phyloP scores from a whole-genome alignment of 2,329 filamentous ascomycete genomes.

The Trichophyton mentagrophytes region DNA sequence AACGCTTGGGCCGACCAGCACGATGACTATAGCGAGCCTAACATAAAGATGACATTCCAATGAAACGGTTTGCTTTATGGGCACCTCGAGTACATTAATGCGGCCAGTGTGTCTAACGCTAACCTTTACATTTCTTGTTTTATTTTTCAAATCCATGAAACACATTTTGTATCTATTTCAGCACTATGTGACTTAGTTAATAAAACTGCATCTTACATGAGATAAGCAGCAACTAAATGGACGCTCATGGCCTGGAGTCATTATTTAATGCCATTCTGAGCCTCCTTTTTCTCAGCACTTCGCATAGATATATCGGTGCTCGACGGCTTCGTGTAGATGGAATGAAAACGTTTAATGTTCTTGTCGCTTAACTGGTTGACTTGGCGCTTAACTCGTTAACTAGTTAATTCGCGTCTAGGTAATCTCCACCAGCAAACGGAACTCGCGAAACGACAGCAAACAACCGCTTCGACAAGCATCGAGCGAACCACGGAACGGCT shows the following conservation, averaged over 20 bases:
- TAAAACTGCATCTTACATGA: neutral
- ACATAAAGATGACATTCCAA: slow-evolving; percentile 66
- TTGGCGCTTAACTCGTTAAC: neutral
- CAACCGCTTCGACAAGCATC: neutral
- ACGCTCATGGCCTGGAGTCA: too few species aligned
- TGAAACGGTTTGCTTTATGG: neutral
- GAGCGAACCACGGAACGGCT: neutral
- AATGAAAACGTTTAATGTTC: neutral
- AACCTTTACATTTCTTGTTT: neutral
- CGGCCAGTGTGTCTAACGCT: neutral
- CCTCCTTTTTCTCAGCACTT: too few species aligned
- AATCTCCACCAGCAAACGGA: neutral
- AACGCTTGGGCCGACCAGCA: slow-evolving; percentile 61
- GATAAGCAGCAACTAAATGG: too few species aligned
- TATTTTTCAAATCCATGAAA: neutral
- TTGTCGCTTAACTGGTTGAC: neutral
- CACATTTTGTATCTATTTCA: neutral
- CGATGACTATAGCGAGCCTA: slow-evolving; percentile 58
- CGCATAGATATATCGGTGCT: neutral
- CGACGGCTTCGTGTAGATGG: neutral
- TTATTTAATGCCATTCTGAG: too few species aligned
- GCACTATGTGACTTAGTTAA: neutral
- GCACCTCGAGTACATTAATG: neutral
- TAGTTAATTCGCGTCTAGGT: neutral
- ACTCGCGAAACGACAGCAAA: neutral